phyloP scores from a whole-genome alignment of 768 basidiomycete genomes.

The Mycena rosella region DNA sequence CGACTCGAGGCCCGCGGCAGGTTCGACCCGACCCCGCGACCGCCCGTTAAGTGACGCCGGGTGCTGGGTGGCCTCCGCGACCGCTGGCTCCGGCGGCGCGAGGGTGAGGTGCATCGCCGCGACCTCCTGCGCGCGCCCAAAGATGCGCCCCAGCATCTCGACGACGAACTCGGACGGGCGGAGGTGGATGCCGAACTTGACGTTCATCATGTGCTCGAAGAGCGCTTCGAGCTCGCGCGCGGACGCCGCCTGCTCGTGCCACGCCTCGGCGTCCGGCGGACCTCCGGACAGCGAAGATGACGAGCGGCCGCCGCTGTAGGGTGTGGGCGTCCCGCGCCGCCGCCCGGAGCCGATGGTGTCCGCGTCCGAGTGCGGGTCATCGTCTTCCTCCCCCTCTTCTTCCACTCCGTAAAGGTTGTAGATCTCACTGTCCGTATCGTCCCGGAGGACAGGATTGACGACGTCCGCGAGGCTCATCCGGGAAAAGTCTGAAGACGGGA shows the following conservation, averaged over 20 bases:
- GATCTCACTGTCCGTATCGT: slow-evolving; percentile 32
- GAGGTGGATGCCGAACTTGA: slow-evolving; percentile 64
- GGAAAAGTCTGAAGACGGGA: slow-evolving; percentile 25
- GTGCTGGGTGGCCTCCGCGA: neutral
- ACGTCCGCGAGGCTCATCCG: slow-evolving; percentile 34
- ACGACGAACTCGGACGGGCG: slow-evolving; percentile 65
- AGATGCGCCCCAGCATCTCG: slow-evolving; percentile 59
- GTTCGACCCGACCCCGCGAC: neutral
- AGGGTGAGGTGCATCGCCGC: slow-evolving; percentile 68
- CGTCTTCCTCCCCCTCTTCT: slow-evolving; percentile 35
- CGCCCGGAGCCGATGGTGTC: slow-evolving; percentile 30
- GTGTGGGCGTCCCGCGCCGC: slow-evolving; percentile 7
- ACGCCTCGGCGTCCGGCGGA: slow-evolving; percentile 43
- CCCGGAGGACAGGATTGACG: slow-evolving; percentile 16
- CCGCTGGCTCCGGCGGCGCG: slow-evolving; percentile 56
- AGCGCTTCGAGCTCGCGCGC: slow-evolving; percentile 66
- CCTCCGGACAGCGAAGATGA: slow-evolving; percentile 13
- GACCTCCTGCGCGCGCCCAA: slow-evolving; percentile 60
- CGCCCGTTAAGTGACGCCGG: slow-evolving; percentile 1
- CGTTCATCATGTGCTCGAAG: slow-evolving; percentile 70
- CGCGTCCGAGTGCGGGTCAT: slow-evolving; percentile 30
- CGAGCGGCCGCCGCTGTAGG: slow-evolving; percentile 4
- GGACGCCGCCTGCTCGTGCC: slow-evolving; percentile 54
- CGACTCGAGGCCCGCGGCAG: neutral
- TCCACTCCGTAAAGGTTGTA: slow-evolving; percentile 33